Base-by-base conservation (phyloP, 192 early-diverging fungal genomes). In the Rhizoclosmatium sp. region DNA sequence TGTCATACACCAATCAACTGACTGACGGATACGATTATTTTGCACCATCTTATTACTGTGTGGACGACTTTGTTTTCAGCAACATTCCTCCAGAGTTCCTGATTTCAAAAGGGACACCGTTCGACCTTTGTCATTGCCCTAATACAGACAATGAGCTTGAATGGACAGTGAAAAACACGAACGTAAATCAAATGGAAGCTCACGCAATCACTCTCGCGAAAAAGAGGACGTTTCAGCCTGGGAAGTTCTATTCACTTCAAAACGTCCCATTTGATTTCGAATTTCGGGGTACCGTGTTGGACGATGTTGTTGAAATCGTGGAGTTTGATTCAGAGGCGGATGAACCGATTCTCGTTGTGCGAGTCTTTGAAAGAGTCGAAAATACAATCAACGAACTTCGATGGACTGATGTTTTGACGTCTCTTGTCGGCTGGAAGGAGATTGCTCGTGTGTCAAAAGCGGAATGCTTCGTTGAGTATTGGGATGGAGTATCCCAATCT, bases 381-480 rank as follows among this genome's bases (percentile, higher is more conserved):
- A 31, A 21, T 46, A 61, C 58, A 3, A n/a, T 62, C 58, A 75
- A 75, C 45, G 59, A 62, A 31, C 42, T 75, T 4, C 19, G 7
- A 47, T 62, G 72, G 56, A 41, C 14, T 4, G 56, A 59, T 61
- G 23, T 19, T 5, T 4, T 16, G 44, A 23, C 16, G 5, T 31
- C 23, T 3, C 16, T 59, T 3, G 44, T 61, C 39, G 72, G 72
- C 0, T 75, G 72, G 72, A 41, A 75, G 2, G 40, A 75, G 4
- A 75, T 75, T 40, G 5, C 23, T 46, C 56, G 72, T 7, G 59
- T 75, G 16, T 75, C 72, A 3, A 4, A 16, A 4, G 41, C 72
- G 4, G 59, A 39, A 41, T 71, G 69, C 31, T 75, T 75, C 58
- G 72, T 75, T 4, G 72, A 75, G 42, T 62, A 45, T 31, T 75